Percentiles rank a stretch among this genome's conserved stretches.
phyloP scores from a whole-genome alignment of 768 basidiomycete genomes.

The Chalciporus pseudorubinellus region DNA sequence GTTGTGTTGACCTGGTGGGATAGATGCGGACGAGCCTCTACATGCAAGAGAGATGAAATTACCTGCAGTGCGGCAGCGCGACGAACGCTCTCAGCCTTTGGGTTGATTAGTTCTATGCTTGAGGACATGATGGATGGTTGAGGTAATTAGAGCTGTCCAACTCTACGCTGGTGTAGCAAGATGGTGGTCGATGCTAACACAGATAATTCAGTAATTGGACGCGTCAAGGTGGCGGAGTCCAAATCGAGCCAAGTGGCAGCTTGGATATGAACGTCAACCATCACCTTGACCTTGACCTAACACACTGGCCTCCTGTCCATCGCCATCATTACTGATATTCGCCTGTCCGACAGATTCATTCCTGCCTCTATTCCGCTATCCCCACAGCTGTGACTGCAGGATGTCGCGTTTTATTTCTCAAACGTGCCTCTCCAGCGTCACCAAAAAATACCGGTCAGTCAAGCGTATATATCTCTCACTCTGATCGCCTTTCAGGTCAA shows the following conservation, averaged over 20 bases:
- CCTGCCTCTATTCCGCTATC: slow-evolving; percentile 9
- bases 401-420: slow-evolving; percentile 29
- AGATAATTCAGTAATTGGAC: background rate
- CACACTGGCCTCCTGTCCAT: slow-evolving; percentile 16
- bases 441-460: slow-evolving; percentile 23
- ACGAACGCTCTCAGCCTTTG: slow-evolving; percentile 91
- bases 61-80: slow-evolving; percentile 92
- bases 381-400: slow-evolving; percentile 36
- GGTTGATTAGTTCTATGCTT: slow-evolving; percentile 94
- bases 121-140: slow-evolving; percentile 50
- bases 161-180: slow-evolving; percentile 7
- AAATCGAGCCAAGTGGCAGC: slow-evolving; percentile 24
- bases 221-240: slow-evolving; percentile 29
- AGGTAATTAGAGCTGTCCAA: slow-evolving; percentile 24
- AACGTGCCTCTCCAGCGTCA: slow-evolving; percentile 25
- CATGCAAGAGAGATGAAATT: slow-evolving; percentile 19
- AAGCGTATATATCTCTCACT: slow-evolving; percentile 27
- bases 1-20: slow-evolving; percentile 75
- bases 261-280: slow-evolving; percentile 26
- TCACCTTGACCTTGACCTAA: slow-evolving; percentile 30
- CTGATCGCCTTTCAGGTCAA: slow-evolving; percentile 14
- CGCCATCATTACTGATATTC: slow-evolving; percentile 23
- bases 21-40: slow-evolving; percentile 21
- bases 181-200: background rate
- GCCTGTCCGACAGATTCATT: slow-evolving; percentile 1